Percentiles rank a stretch among this genome's conserved stretches.
These are phyloP conservation scores for Candida neerlandica DNA, from an alignment of 1,139 yeast genomes.

Conservation along the genomic window DNA sequence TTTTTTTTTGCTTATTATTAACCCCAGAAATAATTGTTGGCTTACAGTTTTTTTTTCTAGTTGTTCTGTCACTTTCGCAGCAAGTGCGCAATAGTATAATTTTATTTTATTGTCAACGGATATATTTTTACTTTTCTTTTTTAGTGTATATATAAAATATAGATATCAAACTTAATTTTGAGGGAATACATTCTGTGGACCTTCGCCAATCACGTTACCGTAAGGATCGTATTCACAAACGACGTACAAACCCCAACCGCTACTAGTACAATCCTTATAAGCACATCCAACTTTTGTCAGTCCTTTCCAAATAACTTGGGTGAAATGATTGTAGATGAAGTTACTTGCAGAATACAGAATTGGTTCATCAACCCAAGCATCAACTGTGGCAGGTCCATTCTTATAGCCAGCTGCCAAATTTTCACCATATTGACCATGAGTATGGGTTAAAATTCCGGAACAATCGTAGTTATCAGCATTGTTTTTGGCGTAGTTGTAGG, in stretches of 20 bases:
- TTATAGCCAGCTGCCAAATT: slow-evolving; percentile 78
- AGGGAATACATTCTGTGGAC: slow-evolving; percentile 52
- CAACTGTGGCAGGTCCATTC: slow-evolving; percentile 57
- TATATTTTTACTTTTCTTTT: not conserved
- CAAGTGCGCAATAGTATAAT: too few species aligned
- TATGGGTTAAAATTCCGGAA: slow-evolving; percentile 67
- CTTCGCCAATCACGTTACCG: slow-evolving; percentile 54
- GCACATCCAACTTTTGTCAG: slow-evolving; percentile 79
- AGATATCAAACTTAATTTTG: not conserved
- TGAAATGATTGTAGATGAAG: slow-evolving; percentile 66
- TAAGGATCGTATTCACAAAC: slow-evolving; percentile 57
- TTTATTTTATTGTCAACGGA: too few species aligned
- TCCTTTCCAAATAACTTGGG: slow-evolving; percentile 82
- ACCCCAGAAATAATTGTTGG: too few species aligned
- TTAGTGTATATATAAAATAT: not conserved
- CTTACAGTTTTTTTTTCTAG: too few species aligned
- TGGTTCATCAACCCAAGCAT: slow-evolving; percentile 81
- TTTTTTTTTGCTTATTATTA: too few species aligned
- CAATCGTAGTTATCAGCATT: slow-evolving; percentile 75
- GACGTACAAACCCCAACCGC: slow-evolving; percentile 51
- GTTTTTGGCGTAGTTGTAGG: slow-evolving; percentile 68
- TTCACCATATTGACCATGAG: slow-evolving; percentile 84
- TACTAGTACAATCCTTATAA: slow-evolving; percentile 48
- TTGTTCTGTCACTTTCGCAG: too few species aligned
- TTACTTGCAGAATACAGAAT: slow-evolving; percentile 47